Evolutionary conservation across 2,329 filamentous ascomycete genomes (phyloP).

Genomic region (Nemania sp.): DNA sequence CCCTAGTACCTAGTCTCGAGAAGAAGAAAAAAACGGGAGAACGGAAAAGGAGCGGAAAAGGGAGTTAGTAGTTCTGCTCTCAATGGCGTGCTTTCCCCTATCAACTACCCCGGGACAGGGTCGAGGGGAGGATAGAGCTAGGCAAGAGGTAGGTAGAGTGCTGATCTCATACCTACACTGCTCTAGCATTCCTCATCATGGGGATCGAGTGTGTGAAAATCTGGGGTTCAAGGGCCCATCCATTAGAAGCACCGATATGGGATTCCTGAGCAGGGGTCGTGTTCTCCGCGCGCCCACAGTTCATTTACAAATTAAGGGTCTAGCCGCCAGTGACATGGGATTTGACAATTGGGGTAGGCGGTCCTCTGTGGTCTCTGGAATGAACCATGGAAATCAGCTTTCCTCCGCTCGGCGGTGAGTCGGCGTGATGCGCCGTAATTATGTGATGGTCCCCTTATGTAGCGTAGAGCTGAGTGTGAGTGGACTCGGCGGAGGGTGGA

Average conservation of each 20-base stretch:
- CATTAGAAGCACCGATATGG: not conserved
- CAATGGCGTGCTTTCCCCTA: not conserved
- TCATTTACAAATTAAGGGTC: not conserved
- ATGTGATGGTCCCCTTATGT: no score
- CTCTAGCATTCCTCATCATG: no score
- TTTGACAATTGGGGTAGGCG: constrained; percentile 9
- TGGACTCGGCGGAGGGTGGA: not conserved
- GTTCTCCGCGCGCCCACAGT: not conserved
- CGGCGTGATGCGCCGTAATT: constrained; percentile 1
- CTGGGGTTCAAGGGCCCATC: constrained; percentile 6
- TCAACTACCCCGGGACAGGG: not conserved
- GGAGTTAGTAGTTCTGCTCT: not conserved
- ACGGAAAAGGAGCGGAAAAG: not conserved
- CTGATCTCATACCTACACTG: not conserved
- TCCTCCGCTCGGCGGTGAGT: constrained; percentile 20
- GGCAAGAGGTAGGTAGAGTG: not conserved
- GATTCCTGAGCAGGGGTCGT: constrained; percentile 5
- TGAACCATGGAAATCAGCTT: not conserved
- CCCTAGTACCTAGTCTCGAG: not conserved
- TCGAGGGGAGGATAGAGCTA: not conserved
- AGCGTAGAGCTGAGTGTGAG: constrained; percentile 5
- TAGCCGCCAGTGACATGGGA: not conserved
- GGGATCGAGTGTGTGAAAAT: not conserved
- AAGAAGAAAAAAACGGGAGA: no score
- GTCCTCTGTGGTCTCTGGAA: not conserved